Base-by-base conservation (phyloP, 176 grass and related monocot genomes). In the Carex pumila region DNA sequence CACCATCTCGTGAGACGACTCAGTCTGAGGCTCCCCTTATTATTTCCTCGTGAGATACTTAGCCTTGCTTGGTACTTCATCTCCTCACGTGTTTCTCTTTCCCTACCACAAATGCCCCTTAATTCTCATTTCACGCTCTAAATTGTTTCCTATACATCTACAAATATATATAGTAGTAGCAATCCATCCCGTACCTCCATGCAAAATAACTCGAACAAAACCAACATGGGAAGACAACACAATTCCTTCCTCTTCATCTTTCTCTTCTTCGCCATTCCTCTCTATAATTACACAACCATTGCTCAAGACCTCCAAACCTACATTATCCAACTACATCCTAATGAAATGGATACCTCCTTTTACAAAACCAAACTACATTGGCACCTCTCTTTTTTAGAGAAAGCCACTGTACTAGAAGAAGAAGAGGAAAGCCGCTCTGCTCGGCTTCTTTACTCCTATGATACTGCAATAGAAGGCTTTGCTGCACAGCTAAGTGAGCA, bases 401-500 rank as follows among this genome's bases (percentile, higher is more conserved):
- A 90, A 67, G 67, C 88, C 53, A 63, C 81, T 65, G 7, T 79
- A 30, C 12, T 49, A 86, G 84, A 92, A 54, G 59, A 74, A 61
- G 88, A 75, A 7, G 88, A 70, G 52, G 80, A 83, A 86, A 59
- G 1, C 4, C 80, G 73, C 1, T 81, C 90, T 65, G 88, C 87
- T 61, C 90, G 91, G 9, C 90, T 98, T 19, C 79, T 98, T 4
- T 94, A 98, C 75, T 98, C 95, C 6, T 94, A 98, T 87, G 87
- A 86, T 81, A 91, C 92, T 66, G 95, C 88, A 8, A 87, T 94
- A 60, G 92, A 98, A 64, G 95, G 95, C 31, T 98, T 98, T 61
- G 90, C 95, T 61, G 92, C 91, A 36, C 78, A n/a, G 70, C 89
- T 98, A 69, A 25, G 72, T 8, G 89, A 84, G 6, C 80, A 60